These are phyloP conservation scores for Quercus cerris DNA, from an alignment of 306 rosid genomes.

Conservation along the genomic window DNA sequence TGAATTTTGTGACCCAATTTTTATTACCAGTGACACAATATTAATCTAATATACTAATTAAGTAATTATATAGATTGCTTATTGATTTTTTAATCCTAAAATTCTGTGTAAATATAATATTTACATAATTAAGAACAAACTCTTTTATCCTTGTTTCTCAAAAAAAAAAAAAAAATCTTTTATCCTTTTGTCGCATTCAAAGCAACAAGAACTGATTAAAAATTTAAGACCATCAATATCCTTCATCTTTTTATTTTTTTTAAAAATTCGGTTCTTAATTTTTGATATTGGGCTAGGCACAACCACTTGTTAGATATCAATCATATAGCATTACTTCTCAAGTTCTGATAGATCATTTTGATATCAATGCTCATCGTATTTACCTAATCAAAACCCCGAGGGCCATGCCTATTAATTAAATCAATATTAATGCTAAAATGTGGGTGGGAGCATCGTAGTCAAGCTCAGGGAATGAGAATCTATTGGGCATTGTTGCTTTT, in stretches of 20 bases:
- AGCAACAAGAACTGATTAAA: not conserved
- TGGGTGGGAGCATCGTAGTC: not conserved
- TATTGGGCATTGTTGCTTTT: not conserved
- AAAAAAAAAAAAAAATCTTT: no score
- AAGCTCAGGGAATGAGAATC: not conserved
- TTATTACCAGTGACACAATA: no score
- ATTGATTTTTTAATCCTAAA: no score
- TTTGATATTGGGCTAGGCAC: not conserved
- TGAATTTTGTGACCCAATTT: no score
- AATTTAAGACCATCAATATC: not conserved
- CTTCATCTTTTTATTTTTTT: no score
- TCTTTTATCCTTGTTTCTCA: not conserved
- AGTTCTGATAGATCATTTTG: not conserved
- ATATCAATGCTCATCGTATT: not conserved
- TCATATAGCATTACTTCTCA: not conserved
- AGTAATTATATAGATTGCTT: no score
- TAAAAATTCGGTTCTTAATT: not conserved
- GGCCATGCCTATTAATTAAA: not conserved
- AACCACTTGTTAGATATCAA: not conserved
- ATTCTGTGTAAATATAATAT: no score
- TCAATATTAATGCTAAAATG: not conserved
- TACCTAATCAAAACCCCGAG: not conserved
- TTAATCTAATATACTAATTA: no score
- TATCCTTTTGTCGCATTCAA: not conserved
- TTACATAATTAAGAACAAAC: not conserved